These are phyloP conservation scores for Coniochaeta sp. DNA, from an alignment of 2,329 filamentous ascomycete species.

Conservation along the genomic window DNA sequence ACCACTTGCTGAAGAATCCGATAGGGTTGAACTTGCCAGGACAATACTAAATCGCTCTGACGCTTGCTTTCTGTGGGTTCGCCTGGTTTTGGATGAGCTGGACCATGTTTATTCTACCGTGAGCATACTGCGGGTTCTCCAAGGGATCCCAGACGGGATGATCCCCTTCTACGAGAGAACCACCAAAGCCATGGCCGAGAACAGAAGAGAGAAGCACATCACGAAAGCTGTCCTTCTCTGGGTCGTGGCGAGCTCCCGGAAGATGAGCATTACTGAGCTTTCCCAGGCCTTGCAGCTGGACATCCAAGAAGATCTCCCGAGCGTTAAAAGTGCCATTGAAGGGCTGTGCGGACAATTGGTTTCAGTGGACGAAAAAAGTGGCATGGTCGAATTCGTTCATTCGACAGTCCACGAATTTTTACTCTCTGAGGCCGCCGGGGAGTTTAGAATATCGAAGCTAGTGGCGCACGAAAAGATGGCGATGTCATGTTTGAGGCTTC, in stretches of 20 bases:
- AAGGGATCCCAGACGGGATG: constrained; percentile 24
- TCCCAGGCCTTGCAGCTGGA: constrained; percentile 19
- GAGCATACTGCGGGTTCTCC: constrained; percentile 18
- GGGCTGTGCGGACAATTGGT: constrained; percentile 23
- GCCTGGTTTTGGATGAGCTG: constrained; percentile 22
- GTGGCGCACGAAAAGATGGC: constrained; percentile 17
- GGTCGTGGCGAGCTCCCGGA: constrained; percentile 15
- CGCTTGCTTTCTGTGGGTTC: constrained; percentile 24
- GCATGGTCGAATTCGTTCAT: constrained; percentile 17
- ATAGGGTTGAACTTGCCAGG: constrained; percentile 9
- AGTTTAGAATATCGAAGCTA: constrained; percentile 15
- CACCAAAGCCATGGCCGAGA: constrained; percentile 14
- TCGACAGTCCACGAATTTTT: constrained; percentile 20
- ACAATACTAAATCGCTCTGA: constrained; percentile 17
- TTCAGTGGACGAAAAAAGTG: constrained; percentile 10
- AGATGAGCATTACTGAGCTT: constrained; percentile 17
- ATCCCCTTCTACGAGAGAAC: constrained; percentile 16
- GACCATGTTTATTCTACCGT: constrained; percentile 14
- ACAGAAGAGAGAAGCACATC: constrained; percentile 18
- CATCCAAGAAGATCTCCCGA: constrained; percentile 13
- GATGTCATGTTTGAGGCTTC: constrained; percentile 14
- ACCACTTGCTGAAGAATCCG: constrained; percentile 7
- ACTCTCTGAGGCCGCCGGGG: constrained; percentile 12
- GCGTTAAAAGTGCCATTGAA: constrained; percentile 13
- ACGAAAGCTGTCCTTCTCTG: constrained; percentile 19